phyloP scores from a whole-genome alignment of 352 stramenopile genomes.

The Phytophthora pinifolia region DNA sequence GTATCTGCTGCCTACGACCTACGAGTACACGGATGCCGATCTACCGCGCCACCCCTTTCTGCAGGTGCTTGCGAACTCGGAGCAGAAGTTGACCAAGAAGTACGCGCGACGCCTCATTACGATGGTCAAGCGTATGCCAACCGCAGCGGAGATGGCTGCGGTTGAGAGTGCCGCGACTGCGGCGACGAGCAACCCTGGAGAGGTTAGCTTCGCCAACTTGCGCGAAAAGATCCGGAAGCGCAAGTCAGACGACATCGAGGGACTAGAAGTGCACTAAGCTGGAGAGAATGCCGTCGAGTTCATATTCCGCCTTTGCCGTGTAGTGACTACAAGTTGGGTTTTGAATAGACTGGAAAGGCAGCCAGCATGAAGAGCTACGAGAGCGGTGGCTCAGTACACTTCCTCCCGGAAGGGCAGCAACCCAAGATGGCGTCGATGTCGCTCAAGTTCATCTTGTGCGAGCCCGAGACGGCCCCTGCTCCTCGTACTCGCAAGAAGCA shows the following conservation, averaged over 20 bases:
- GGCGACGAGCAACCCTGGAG: constrained; percentile 26
- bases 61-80: constrained; percentile 71
- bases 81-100: constrained; percentile 85
- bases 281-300: constrained; percentile 9
- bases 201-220: constrained; percentile 70
- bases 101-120: constrained; percentile 85
- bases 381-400: constrained; percentile 6
- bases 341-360: constrained; percentile 22
- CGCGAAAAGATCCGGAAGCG: constrained; percentile 76
- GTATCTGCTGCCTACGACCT: constrained; percentile 85
- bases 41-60: constrained; percentile 75
- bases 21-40: constrained; percentile 80
- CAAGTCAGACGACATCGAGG: constrained; percentile 46
- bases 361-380: constrained; percentile 16
- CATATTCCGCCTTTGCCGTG: neutral
- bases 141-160: constrained; percentile 18
- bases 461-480: constrained; percentile 1
- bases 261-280: constrained; percentile 22
- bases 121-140: constrained; percentile 72
- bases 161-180: constrained; percentile 11
- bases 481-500: constrained; percentile 9
- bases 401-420: constrained; percentile 13
- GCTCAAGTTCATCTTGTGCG: constrained; percentile 36
- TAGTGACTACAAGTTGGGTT: constrained; percentile 12
- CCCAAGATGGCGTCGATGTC: constrained; percentile 33